Percentiles rank a stretch among this genome's conserved stretches.
Evolutionary conservation across 257 asterid species (phyloP).

Genomic region (Mitragyna speciosa): DNA sequence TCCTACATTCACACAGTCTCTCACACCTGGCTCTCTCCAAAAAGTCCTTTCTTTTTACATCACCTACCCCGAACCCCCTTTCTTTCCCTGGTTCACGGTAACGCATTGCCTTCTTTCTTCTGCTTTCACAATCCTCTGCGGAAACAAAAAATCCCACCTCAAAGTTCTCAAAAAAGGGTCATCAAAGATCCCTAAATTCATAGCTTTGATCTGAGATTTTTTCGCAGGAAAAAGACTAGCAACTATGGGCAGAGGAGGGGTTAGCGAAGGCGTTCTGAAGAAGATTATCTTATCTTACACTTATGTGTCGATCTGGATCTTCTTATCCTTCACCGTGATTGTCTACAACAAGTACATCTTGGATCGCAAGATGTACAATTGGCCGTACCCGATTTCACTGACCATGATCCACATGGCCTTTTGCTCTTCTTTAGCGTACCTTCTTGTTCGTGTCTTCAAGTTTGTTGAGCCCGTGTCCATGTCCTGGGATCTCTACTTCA

Average conservation of each 20-base stretch:
- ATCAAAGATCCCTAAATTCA: background rate
- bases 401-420: slow-evolving; percentile 71
- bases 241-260: slow-evolving; percentile 61
- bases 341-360: slow-evolving; percentile 72
- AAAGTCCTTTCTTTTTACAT: background rate
- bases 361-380: slow-evolving; percentile 69
- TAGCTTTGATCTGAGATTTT: background rate
- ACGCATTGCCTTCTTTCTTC: background rate
- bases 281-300: slow-evolving; percentile 65
- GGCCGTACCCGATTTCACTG: slow-evolving; percentile 76
- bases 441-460: slow-evolving; percentile 51
- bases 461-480: slow-evolving; percentile 63
- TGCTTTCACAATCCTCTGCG: background rate
- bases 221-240: background rate
- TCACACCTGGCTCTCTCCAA: background rate
- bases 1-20: background rate
- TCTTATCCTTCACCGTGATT: slow-evolving; percentile 65
- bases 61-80: background rate
- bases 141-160: background rate
- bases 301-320: slow-evolving; percentile 62
- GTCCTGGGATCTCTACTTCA: slow-evolving; percentile 61
- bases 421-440: slow-evolving; percentile 59
- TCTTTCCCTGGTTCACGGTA: background rate
- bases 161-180: background rate
- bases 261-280: slow-evolving; percentile 55